A percentile compares a stretch with the other conserved stretches of the same genome.
Evolutionary conservation across 352 stramenopile genomes (phyloP).

Genomic region (Globisporangium viniferum): DNA sequence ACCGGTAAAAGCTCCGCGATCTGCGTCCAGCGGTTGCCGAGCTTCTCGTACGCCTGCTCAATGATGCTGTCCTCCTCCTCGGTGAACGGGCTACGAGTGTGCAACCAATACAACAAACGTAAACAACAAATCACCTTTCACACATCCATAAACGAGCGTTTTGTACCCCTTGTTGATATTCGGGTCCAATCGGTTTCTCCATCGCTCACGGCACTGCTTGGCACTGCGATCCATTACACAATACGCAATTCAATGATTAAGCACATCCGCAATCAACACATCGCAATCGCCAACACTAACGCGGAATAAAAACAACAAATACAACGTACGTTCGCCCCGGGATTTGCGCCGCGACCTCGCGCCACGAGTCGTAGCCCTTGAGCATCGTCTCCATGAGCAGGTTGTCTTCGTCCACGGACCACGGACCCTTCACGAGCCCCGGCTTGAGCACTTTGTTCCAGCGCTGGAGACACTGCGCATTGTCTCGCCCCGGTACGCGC

Average conservation of each 20-base stretch:
- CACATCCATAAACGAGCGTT: neutral
- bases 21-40: slow-evolving; percentile 86
- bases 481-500: slow-evolving; percentile 57
- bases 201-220: slow-evolving; percentile 97
- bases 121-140: neutral
- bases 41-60: slow-evolving; percentile 73
- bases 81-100: slow-evolving; percentile 43
- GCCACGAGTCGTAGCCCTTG: slow-evolving; percentile 75
- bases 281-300: neutral
- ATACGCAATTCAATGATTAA: neutral
- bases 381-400: slow-evolving; percentile 85
- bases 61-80: slow-evolving; percentile 71
- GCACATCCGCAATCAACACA: neutral
- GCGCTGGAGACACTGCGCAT: slow-evolving; percentile 82
- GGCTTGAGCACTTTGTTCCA: slow-evolving; percentile 91
- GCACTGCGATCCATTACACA: slow-evolving; percentile 23
- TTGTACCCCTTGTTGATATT: slow-evolving; percentile 87
- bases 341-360: slow-evolving; percentile 64
- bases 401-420: slow-evolving; percentile 90
- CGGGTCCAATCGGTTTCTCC: slow-evolving; percentile 95
- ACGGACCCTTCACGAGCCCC: slow-evolving; percentile 90
- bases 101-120: neutral
- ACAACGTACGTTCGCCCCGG: slow-evolving; percentile 56
- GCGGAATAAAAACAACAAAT: neutral
- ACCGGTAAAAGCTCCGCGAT: slow-evolving; percentile 81